A percentile compares a stretch with the other conserved stretches of the same genome.
phyloP scores from a whole-genome alignment of 306 rosid species.

The Lathyrus tuberosus region DNA sequence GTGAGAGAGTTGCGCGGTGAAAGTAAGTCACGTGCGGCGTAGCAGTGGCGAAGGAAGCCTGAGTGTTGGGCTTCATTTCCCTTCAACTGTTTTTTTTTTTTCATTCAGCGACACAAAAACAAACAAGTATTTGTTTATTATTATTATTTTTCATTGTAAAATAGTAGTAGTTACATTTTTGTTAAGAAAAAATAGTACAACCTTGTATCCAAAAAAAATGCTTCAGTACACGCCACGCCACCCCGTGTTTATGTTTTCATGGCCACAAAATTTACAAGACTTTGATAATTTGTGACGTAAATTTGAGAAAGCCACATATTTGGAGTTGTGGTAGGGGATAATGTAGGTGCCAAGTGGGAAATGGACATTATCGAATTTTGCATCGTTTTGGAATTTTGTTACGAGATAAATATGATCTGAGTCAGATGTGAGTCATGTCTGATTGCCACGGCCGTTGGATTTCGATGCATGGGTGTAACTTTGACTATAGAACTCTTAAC shows the following conservation, averaged over 20 bases:
- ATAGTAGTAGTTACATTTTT: not conserved
- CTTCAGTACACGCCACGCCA: too few species aligned
- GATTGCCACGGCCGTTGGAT: not conserved
- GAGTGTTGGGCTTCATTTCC: slow-evolving; percentile 59
- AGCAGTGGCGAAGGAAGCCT: slow-evolving; percentile 44
- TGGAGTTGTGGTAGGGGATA: slow-evolving; percentile 4
- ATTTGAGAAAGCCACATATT: not conserved
- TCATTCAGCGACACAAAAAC: not conserved
- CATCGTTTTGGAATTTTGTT: slow-evolving; percentile 30
- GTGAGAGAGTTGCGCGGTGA: slow-evolving; percentile 35
- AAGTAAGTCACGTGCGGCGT: slow-evolving; percentile 41
- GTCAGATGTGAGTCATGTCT: slow-evolving; percentile 41
- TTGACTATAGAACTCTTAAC: too few species aligned
- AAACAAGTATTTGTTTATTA: too few species aligned
- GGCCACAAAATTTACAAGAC: not conserved
- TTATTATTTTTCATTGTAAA: too few species aligned
- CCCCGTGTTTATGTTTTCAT: not conserved
- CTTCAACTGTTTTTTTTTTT: not conserved
- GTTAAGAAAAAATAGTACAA: not conserved
- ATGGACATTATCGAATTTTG: not conserved
- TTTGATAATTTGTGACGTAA: slow-evolving; percentile 2
- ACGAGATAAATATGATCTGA: slow-evolving; percentile 25
- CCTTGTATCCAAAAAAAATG: too few species aligned
- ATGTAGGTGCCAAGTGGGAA: slow-evolving; percentile 6
- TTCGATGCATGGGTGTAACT: too few species aligned